Percentiles rank a stretch among this genome's conserved stretches.
Conservation (phyloP, 176 grass and related monocot species). For the Guadua angustifolia region DNA sequence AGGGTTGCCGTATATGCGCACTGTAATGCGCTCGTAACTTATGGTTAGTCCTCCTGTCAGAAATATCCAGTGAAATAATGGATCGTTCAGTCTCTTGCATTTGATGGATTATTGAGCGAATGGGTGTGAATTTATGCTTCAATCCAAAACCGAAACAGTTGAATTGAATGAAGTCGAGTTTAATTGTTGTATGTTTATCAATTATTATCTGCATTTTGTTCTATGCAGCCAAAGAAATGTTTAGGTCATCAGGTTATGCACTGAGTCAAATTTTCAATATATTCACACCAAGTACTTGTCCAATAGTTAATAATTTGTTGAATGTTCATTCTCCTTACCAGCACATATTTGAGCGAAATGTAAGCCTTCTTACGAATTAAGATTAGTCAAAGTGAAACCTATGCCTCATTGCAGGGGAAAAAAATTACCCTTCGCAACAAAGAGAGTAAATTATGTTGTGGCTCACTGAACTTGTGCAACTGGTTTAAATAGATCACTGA, state of each 20-base stretch:
- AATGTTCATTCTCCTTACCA: too few relatives aligned
- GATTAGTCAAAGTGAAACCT: too few relatives aligned
- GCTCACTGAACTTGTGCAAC: too few relatives aligned
- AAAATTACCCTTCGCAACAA: too few relatives aligned
- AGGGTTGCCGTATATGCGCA: neutral
- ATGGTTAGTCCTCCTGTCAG: constrained; percentile 1
- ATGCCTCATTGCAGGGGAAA: too few relatives aligned
- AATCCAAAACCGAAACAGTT: neutral
- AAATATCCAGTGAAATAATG: constrained; percentile 1
- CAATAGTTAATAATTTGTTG: neutral
- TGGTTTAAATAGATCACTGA: too few relatives aligned
- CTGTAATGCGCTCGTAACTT: constrained; percentile 7
- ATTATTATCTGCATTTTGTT: neutral
- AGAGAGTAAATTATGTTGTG: too few relatives aligned
- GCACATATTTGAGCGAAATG: too few relatives aligned
- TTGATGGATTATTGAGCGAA: neutral
- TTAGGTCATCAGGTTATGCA: neutral
- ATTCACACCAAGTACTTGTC: neutral
- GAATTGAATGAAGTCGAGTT: neutral
- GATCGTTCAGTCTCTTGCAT: neutral
- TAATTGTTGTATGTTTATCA: neutral
- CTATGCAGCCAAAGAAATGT: neutral
- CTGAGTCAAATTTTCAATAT: neutral
- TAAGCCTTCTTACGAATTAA: too few relatives aligned
- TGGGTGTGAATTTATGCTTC: neutral